Evolutionary conservation across 208 protist species (phyloP).

Genomic region (Trypanosomatidae sp.): DNA sequence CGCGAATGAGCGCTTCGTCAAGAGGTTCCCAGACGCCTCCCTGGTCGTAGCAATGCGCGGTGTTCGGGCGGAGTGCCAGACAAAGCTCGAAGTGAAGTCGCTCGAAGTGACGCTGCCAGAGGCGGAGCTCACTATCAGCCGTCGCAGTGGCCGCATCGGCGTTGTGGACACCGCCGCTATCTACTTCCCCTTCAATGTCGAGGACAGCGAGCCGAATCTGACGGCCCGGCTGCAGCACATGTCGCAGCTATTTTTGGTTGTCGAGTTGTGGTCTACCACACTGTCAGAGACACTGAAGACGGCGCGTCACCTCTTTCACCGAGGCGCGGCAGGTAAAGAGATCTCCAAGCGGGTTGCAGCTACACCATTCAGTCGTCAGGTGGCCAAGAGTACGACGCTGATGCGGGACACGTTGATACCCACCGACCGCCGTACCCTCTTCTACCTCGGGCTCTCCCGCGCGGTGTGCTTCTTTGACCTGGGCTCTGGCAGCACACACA

Average conservation of each 20-base stretch:
- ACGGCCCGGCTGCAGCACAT: slow-evolving; percentile 68
- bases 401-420: slow-evolving; percentile 5
- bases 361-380: slow-evolving; percentile 9
- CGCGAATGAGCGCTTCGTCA: slow-evolving; percentile 17
- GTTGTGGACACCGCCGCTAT: slow-evolving; percentile 34
- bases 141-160: slow-evolving; percentile 22
- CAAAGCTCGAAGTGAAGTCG: slow-evolving; percentile 87
- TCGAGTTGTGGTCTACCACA: slow-evolving; percentile 59
- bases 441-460: slow-evolving; percentile 44
- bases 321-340: slow-evolving; percentile 15
- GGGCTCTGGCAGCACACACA: slow-evolving; percentile 72
- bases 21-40: slow-evolving; percentile 31
- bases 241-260: slow-evolving; percentile 67
- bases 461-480: slow-evolving; percentile 63
- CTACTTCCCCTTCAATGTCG: slow-evolving; percentile 53
- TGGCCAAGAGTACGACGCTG: slow-evolving; percentile 6
- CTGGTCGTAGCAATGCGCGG: slow-evolving; percentile 48
- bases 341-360: slow-evolving; percentile 21
- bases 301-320: slow-evolving; percentile 35
- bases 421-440: slow-evolving; percentile 21
- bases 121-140: slow-evolving; percentile 47
- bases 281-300: slow-evolving; percentile 32
- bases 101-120: slow-evolving; percentile 74
- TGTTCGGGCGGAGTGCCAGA: slow-evolving; percentile 79
- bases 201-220: slow-evolving; percentile 60